Conservation (phyloP, 2,329 filamentous ascomycete genomes). For the Corinectria fuckeliana region DNA sequence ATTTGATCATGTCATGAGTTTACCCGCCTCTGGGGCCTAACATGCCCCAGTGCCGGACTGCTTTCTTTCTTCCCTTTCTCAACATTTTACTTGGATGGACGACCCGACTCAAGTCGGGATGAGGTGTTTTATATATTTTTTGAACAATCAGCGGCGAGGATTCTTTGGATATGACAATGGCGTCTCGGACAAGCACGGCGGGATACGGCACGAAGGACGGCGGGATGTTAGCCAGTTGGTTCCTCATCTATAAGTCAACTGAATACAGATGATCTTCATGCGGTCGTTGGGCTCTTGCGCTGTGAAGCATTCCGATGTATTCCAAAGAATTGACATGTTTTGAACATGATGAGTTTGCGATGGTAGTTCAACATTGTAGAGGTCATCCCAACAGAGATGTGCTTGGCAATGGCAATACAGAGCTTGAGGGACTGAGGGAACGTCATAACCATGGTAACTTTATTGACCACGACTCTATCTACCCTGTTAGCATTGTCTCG, state of each 20-base stretch:
- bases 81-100: constrained; percentile 37
- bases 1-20: constrained; percentile 31
- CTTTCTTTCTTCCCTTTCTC: constrained; percentile 29
- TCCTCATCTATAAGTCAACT: constrained; percentile 34
- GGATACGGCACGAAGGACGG: constrained; percentile 39
- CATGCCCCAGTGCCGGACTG: constrained; percentile 11
- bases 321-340: background rate
- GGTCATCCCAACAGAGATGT: too few relatives aligned
- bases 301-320: background rate
- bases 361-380: too few relatives aligned
- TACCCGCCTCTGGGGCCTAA: constrained; percentile 21
- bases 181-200: constrained; percentile 39
- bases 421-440: too few relatives aligned
- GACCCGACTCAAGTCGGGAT: constrained; percentile 31
- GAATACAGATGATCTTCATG: constrained; percentile 39
- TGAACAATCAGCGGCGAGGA: constrained; percentile 24
- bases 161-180: constrained; percentile 37
- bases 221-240: constrained; percentile 33
- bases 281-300: background rate
- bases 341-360: background rate
- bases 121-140: constrained; percentile 33
- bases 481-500: too few relatives aligned
- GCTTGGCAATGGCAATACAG: too few relatives aligned
- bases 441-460: too few relatives aligned
- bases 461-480: too few relatives aligned